Evolutionary conservation across 1,284 basidiomycete species (phyloP).

Genomic region (Termitomyces sp.): DNA sequence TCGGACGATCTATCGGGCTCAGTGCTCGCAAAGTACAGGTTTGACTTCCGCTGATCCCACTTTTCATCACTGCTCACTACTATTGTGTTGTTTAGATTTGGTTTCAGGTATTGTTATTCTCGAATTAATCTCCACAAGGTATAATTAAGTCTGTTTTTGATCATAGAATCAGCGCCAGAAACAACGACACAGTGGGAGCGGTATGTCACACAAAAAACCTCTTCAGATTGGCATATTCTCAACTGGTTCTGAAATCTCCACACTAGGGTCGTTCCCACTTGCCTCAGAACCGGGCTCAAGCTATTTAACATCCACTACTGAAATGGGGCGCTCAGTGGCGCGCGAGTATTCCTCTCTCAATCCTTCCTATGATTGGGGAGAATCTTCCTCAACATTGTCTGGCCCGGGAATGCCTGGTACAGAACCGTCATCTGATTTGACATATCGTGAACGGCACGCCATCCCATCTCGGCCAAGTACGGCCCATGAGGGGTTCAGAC

Average conservation of each 20-base stretch:
- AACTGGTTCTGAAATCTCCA: conserved; percentile 32
- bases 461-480: conserved; percentile 11
- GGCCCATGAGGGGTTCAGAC: conserved; percentile 8
- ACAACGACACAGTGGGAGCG: conserved; percentile 51
- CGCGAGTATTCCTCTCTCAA: conserved; percentile 21
- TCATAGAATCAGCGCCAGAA: conserved; percentile 76
- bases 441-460: conserved; percentile 17
- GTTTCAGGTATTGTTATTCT: conserved; percentile 58
- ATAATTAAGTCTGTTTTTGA: conserved; percentile 15
- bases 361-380: conserved; percentile 20
- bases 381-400: conserved; percentile 38
- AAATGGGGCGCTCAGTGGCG: conserved; percentile 16
- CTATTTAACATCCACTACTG: conserved; percentile 5
- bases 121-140: background rate
- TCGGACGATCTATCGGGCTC: conserved; percentile 75
- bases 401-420: conserved; percentile 59
- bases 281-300: conserved; percentile 18
- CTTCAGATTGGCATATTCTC: conserved; percentile 60
- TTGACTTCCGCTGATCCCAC: conserved; percentile 22
- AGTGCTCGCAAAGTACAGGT: conserved; percentile 86
- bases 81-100: conserved; percentile 53
- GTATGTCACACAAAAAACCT: conserved; percentile 43
- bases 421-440: conserved; percentile 20
- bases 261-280: conserved; percentile 20
- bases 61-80: conserved; percentile 20